These are phyloP conservation scores for Saururus chinensis DNA, from an alignment of 164 flowering plant species.

Conservation along the genomic window DNA sequence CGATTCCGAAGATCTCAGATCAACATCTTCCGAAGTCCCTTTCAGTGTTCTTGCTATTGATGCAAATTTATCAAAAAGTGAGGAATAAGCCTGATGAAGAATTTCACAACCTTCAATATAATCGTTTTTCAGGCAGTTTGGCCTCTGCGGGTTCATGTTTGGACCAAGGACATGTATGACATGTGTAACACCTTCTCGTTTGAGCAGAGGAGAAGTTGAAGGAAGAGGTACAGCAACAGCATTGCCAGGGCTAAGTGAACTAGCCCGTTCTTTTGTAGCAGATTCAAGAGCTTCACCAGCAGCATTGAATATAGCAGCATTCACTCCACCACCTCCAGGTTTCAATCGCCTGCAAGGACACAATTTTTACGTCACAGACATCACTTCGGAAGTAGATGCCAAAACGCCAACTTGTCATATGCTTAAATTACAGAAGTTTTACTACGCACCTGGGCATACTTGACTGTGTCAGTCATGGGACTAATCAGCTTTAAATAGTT, in stretches of 20 bases:
- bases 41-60: slow-evolving; percentile 27
- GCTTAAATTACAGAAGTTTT: no score
- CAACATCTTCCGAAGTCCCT: slow-evolving; percentile 2
- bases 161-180: slow-evolving; percentile 98
- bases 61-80: slow-evolving; percentile 71
- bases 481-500: no score
- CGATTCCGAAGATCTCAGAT: slow-evolving; percentile 12
- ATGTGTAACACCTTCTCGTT: slow-evolving; percentile 81
- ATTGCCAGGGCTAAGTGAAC: slow-evolving; percentile 58
- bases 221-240: slow-evolving; percentile 76
- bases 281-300: slow-evolving; percentile 66
- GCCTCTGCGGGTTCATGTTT: slow-evolving; percentile 89
- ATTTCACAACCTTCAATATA: slow-evolving; percentile 61
- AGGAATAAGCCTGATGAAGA: slow-evolving; percentile 67
- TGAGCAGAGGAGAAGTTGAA: slow-evolving; percentile 52
- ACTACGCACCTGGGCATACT: no score
- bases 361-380: not conserved
- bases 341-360: slow-evolving; percentile 61
- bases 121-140: slow-evolving; percentile 64
- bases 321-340: slow-evolving; percentile 97
- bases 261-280: slow-evolving; percentile 71
- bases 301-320: slow-evolving; percentile 84
- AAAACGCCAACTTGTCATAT: no score
- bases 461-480: no score
- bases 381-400: not conserved